Base-by-base conservation (phyloP, 805 yeast genomes). In the Lipomyces lipofer region DNA sequence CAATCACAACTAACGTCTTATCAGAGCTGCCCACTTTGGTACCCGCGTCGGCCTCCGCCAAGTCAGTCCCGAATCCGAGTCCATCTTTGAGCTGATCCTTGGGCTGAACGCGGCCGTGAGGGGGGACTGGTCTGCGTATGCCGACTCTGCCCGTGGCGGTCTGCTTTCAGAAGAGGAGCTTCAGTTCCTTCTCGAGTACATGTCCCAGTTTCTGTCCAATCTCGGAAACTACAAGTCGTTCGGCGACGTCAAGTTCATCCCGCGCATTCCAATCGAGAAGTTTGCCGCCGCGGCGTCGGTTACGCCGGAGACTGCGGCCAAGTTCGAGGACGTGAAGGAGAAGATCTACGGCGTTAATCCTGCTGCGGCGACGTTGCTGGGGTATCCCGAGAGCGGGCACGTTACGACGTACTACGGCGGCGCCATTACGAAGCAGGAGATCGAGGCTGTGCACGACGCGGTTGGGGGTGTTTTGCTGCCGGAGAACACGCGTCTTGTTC, bases 241-340 rank as follows among this genome's bases (percentile, higher is more conserved):
- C 69, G 97, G 97, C 62, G 96, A 89, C 71, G 81, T 81, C 63
- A 89, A 89, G 70, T 89, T 89, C 66, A 77, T 89, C 59, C 97
- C 97, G 38, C 73, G 81, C 47, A 64, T 88, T 36, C 52, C 76
- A 0, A 65, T 62, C 29, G 78, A 69, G 0, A 75, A 76, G 5
- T 83, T 88, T 62, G 78, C 73, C 52, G 60, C 71, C 22, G 71
- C 86, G 28, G 75, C 79, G n/a, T 58, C 74, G 1, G 67, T 79
- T 19, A 28, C 46, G 9, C 30, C 27, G 13, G 73, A 73, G 40
- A 71, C 74, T 54, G 67, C 68, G 22, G 55, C 69, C 1, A 63
- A 69, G 30, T 69, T 67, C 45, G 71, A 67, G 17, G 52, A 60
- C 1, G 61, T 69, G 32, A 50, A 70, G 17, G 69, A 67, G 27